Conservation (phyloP, 768 basidiomycete genomes). For the Daedaleopsis nitida region DNA sequence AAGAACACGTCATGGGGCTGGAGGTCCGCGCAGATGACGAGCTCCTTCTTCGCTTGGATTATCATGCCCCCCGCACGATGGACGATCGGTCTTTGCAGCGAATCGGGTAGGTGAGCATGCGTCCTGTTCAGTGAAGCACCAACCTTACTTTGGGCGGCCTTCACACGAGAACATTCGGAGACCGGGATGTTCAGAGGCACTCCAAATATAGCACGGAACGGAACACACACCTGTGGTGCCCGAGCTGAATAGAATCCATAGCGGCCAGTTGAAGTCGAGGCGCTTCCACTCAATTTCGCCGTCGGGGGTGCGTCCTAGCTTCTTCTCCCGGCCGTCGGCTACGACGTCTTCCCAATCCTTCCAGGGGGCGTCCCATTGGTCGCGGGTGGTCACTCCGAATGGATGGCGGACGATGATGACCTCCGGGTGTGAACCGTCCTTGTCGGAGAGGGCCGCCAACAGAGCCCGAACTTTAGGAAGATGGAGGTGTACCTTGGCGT, state of each 20-base stretch:
- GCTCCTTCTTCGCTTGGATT: constrained; percentile 71
- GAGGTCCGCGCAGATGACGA: constrained; percentile 68
- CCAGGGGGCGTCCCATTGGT: constrained; percentile 51
- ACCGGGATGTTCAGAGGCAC: constrained; percentile 2
- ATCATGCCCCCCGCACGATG: constrained; percentile 82
- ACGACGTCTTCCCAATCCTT: constrained; percentile 57
- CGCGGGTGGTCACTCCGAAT: constrained; percentile 32
- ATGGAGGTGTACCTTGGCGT: constrained; percentile 69
- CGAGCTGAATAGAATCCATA: constrained; percentile 86
- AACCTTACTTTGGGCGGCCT: constrained; percentile 55
- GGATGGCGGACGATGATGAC: constrained; percentile 60
- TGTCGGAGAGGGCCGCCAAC: constrained; percentile 49
- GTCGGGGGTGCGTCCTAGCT: constrained; percentile 48
- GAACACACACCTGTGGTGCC: constrained; percentile 68
- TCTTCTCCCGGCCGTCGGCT: constrained; percentile 43
- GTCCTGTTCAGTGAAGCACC: constrained; percentile 12
- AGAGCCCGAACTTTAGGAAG: constrained; percentile 62
- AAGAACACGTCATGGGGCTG: constrained; percentile 72
- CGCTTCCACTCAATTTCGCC: constrained; percentile 69
- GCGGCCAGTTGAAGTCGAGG: constrained; percentile 70
- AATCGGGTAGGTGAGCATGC: neutral
- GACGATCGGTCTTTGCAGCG: constrained; percentile 62
- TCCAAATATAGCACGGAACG: neutral
- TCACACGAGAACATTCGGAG: constrained; percentile 8
- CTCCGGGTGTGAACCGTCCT: constrained; percentile 41